Conservation (phyloP, 2,329 filamentous ascomycete species). For the Botryotinia calthae region DNA sequence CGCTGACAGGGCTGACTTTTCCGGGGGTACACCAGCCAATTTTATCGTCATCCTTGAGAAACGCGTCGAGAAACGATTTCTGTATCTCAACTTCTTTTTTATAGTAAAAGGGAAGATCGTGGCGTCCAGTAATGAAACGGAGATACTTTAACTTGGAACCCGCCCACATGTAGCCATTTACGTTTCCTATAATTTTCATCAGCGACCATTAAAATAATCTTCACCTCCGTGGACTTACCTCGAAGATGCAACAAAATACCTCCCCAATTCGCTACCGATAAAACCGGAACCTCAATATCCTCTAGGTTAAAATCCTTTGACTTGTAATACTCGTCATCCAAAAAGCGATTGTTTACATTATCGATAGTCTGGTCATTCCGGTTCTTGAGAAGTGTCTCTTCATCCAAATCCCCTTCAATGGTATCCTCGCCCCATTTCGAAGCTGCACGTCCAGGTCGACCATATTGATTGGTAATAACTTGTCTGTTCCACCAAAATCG, state of each 20-base stretch:
- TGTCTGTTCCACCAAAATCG: neutral
- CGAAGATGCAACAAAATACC: neutral
- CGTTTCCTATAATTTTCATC: neutral
- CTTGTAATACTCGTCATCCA: neutral
- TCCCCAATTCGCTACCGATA: neutral
- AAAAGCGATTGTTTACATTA: neutral
- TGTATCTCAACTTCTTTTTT: slow-evolving; percentile 66
- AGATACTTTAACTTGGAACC: slow-evolving; percentile 67
- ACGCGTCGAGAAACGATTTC: slow-evolving; percentile 65
- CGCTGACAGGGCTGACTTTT: slow-evolving; percentile 57
- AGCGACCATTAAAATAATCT: neutral
- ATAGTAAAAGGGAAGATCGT: slow-evolving; percentile 73
- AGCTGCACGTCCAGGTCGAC: neutral
- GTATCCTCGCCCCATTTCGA: neutral
- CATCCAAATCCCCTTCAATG: neutral
- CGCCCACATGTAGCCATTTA: slow-evolving; percentile 45
- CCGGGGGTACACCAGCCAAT: slow-evolving; percentile 59
- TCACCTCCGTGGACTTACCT: neutral
- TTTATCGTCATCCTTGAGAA: slow-evolving; percentile 64
- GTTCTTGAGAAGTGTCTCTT: neutral
- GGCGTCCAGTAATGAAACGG: slow-evolving; percentile 66
- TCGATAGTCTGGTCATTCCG: neutral
- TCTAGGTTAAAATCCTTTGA: neutral
- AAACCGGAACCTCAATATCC: neutral
- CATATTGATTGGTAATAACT: neutral